Evolutionary conservation across 371 early-diverging fungal genomes (phyloP), one percentile per base, ranked within the genome.

Genomic region (Syncephalis plumigaleata): DNA sequence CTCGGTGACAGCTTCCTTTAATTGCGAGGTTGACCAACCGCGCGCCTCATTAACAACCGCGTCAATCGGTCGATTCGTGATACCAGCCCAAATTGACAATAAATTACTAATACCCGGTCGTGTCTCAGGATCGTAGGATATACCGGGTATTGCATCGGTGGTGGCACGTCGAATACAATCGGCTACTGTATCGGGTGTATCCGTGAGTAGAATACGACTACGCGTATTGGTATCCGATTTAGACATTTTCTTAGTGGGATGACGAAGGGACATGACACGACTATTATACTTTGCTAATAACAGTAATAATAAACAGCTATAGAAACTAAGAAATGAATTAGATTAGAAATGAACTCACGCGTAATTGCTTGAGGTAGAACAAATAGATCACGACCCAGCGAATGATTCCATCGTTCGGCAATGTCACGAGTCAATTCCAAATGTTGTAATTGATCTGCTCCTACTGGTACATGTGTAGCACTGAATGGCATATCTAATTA

Each of bases 401-500:
- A 68, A 37, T 78, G 73, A 65, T 93, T 91, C 58, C 87, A 86
- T 13, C 69, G 57, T 4, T 55, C 48, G 1, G 81, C 87, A 40
- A 87, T 73, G 52, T 83, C 81, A 16, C 81, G 66, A 1, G 91
- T 70, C 42, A 95, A 59, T 56, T 93, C 87, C 23, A 95, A 55
- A 55, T 95, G 95, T 59, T 93, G 94, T 17, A 78, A 52, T 55
- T 95, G 93, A 58, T 95, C 95, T 39, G 87, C 88, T 22, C 95
- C 95, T 0, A 95, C 87, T 9, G 95, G 95, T 0, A 95, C 84
- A 53, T 88, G 77, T 2, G 84, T 82, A 0, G 90, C 84, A 25
- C 81, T 81, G 46, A 0, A 18, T 22, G 15, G 11, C 42, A 16
- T 36, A 25, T 26, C n/a, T 20, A 13, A 5, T 11, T 13, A 23